A percentile compares a stretch with the other conserved stretches of the same genome.
Evolutionary conservation across 495 filamentous ascomycete species (phyloP).

Genomic region (Hypomontagnella submonticulosa): DNA sequence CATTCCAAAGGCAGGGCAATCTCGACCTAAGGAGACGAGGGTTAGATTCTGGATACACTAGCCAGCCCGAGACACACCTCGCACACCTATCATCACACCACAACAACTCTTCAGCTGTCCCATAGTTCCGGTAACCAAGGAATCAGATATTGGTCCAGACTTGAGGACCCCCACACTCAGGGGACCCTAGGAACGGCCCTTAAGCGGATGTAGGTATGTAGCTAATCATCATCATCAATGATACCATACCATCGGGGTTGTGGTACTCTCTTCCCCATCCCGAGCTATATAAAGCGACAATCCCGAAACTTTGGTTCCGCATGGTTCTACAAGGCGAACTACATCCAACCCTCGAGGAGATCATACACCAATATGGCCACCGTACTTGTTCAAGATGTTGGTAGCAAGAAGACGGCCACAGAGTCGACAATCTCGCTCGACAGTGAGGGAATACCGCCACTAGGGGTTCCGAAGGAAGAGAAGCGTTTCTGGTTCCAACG

Average conservation of each 20-base stretch:
- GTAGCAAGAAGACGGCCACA: slow-evolving; percentile 28
- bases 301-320: neutral
- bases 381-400: slow-evolving; percentile 22
- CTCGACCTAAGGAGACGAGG: neutral
- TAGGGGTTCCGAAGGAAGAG: slow-evolving; percentile 53
- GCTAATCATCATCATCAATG: slow-evolving; percentile 29
- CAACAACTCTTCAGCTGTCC: neutral
- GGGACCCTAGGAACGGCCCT: slow-evolving; percentile 5
- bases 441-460: slow-evolving; percentile 44
- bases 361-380: slow-evolving; percentile 26
- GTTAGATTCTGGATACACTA: neutral
- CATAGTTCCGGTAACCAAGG: neutral
- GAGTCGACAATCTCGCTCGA: slow-evolving; percentile 34
- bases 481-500: slow-evolving; percentile 61
- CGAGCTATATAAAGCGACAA: slow-evolving; percentile 18
- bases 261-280: neutral
- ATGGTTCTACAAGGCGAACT: neutral
- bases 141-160: slow-evolving; percentile 1
- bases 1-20: too few species aligned
- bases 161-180: slow-evolving; percentile 21
- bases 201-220: slow-evolving; percentile 7
- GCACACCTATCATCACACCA: neutral
- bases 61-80: neutral
- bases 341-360: neutral
- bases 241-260: slow-evolving; percentile 27